Conservation (phyloP, 768 basidiomycete species). For the Gymnopilus dilepis region DNA sequence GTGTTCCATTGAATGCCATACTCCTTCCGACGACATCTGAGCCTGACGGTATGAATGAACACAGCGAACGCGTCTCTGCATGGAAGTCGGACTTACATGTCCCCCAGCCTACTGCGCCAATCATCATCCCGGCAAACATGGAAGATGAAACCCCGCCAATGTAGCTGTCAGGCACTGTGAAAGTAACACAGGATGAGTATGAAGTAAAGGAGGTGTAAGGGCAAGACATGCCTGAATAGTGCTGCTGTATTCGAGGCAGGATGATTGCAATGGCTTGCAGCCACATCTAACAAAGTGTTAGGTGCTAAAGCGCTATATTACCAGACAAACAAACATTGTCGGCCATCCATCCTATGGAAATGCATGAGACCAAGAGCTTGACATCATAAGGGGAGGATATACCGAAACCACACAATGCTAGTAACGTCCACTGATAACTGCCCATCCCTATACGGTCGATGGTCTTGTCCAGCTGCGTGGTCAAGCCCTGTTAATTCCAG, state of each 20-base stretch:
- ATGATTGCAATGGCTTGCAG: constrained; percentile 91
- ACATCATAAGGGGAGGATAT: constrained; percentile 35
- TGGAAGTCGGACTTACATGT: constrained; percentile 56
- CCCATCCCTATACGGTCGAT: constrained; percentile 95
- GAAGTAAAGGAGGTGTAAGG: not conserved
- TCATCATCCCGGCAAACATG: constrained; percentile 98
- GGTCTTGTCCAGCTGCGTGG: constrained; percentile 68
- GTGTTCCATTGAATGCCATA: constrained; percentile 89
- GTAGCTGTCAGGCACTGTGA: constrained; percentile 69
- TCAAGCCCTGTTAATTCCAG: constrained; percentile 19
- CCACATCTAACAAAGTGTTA: constrained; percentile 74
- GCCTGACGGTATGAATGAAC: constrained; percentile 39
- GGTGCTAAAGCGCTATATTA: constrained; percentile 24
- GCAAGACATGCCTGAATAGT: constrained; percentile 67
- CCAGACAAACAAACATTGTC: constrained; percentile 70
- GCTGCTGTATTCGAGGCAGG: constrained; percentile 93
- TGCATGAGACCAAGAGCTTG: not conserved
- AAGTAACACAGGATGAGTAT: not conserved
- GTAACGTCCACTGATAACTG: constrained; percentile 81
- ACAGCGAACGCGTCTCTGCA: not conserved
- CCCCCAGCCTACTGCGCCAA: constrained; percentile 92
- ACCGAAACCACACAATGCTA: constrained; percentile 91
- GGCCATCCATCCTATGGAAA: constrained; percentile 80
- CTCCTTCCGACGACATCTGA: constrained; percentile 91
- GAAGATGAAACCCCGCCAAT: constrained; percentile 86